Evolutionary conservation across 2,329 filamentous ascomycete species (phyloP), one percentile per base, ranked within the genome.

Genomic region (Talaromyces amestolkiae): DNA sequence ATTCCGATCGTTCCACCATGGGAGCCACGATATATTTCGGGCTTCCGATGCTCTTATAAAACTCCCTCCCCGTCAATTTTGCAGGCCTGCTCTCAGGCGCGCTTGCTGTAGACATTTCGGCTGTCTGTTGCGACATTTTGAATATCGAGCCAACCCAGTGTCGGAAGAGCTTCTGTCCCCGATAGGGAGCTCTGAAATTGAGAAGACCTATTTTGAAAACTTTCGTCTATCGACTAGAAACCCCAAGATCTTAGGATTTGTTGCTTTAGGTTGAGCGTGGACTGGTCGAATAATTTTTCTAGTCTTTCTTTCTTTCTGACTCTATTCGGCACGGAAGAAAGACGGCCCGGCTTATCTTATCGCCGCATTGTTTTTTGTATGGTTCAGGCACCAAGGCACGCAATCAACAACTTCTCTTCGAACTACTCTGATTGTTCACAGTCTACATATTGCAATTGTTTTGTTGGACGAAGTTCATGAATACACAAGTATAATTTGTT

Each of bases 1-100:
- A 97, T 82, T 99, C 95, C 37, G 93, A 97, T 78, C 97, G 92
- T 75, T 99, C 94, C 24, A 99, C 95, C 95, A 99, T 99, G 41
- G 95, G 95, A 39, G 95, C 95, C 64, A 99, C 85, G 35, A 99
- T 87, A 70, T 91, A 89, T 79, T 92, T 97, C 1, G 95, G 95
- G 67, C 90, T 93, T 24, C 95, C 95, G 68, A 99, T 90, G 75
- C 91, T 96, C 81, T 97, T 89, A 75, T 98, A 99, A 76, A 99
- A 98, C 13, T 91, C 91, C 65, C 95, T 84, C 0, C 95, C 95
- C 71, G 91, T 87, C 24, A 96, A 81, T 77, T 94, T 96, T 68
- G 68, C 64, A 39, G 69, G 65, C 47, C 45, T 68, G 61, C 65
- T 43, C 64, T 41, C 68, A 69, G 61, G 59, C 31, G 61, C 65